Percentiles rank a stretch among this genome's conserved stretches.
Conservation (phyloP, 495 filamentous ascomycete genomes). For the Penicillium ochrochloron region DNA sequence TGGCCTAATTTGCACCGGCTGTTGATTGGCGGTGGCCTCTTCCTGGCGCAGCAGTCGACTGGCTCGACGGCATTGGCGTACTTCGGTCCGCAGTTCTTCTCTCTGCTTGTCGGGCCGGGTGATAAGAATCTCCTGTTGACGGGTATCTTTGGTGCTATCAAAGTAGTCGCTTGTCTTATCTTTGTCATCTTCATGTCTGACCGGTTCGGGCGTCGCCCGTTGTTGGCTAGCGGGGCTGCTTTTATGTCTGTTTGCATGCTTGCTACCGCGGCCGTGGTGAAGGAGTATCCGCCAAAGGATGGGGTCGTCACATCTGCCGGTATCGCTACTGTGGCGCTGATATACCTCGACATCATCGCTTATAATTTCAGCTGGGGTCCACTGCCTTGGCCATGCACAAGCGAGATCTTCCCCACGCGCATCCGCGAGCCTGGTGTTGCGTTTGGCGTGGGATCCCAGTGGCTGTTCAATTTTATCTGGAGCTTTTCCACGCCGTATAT, state of each 20-base stretch:
- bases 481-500: constrained; percentile 57
- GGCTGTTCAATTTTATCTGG: constrained; percentile 60
- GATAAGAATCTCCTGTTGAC: constrained; percentile 49
- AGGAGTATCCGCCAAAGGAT: constrained; percentile 47
- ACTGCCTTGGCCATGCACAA: constrained; percentile 42
- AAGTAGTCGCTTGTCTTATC: constrained; percentile 53
- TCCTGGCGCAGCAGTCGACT: constrained; percentile 55
- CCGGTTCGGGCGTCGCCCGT: constrained; percentile 56
- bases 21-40: constrained; percentile 44
- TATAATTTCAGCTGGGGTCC: constrained; percentile 52
- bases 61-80: constrained; percentile 60
- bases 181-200: constrained; percentile 61
- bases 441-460: constrained; percentile 52
- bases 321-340: constrained; percentile 51
- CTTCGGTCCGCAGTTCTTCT: constrained; percentile 58
- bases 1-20: constrained; percentile 50
- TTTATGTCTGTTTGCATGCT: constrained; percentile 59
- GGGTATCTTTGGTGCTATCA: constrained; percentile 57
- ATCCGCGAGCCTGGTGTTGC: constrained; percentile 56
- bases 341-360: constrained; percentile 54
- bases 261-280: constrained; percentile 58
- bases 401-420: constrained; percentile 55
- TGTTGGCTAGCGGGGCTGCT: constrained; percentile 56
- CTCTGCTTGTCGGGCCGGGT: constrained; percentile 54
- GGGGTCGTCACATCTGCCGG: constrained; percentile 46